These are phyloP conservation scores for Bimuria novae-zelandiae DNA, from an alignment of 2,329 filamentous ascomycete genomes.

Conservation along the genomic window DNA sequence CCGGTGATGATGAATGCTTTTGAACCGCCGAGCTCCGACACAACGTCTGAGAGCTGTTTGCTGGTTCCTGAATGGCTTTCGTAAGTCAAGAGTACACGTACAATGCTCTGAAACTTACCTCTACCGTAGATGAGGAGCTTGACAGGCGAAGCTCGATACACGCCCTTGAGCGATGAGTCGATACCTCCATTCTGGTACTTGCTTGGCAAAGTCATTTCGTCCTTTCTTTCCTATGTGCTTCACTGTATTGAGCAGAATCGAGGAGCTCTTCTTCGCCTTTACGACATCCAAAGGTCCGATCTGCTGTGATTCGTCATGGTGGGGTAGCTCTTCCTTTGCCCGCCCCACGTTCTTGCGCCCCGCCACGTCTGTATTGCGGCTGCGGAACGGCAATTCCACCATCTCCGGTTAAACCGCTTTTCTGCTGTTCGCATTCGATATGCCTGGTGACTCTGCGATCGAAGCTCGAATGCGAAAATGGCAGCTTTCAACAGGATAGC, in stretches of 20 bases:
- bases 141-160: conserved; percentile 43
- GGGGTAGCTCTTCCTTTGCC: conserved; percentile 28
- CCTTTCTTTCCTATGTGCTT: background rate
- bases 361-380: conserved; percentile 29
- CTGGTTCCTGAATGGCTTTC: conserved; percentile 32
- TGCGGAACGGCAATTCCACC: conserved; percentile 29
- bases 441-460: conserved; percentile 10
- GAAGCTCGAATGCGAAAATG: conserved; percentile 20
- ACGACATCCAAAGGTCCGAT: background rate
- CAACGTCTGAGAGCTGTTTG: conserved; percentile 36
- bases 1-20: conserved; percentile 63
- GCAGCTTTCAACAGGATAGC: conserved; percentile 35
- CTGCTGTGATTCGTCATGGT: conserved; percentile 31
- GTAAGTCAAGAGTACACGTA: background rate
- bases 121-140: conserved; percentile 46
- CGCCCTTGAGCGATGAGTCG: conserved; percentile 38
- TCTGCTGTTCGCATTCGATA: conserved; percentile 5
- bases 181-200: conserved; percentile 42
- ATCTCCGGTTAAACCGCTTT: conserved; percentile 5
- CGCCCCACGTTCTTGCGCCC: conserved; percentile 40
- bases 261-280: conserved; percentile 4
- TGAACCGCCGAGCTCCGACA: conserved; percentile 42
- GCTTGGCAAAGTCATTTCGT: conserved; percentile 38
- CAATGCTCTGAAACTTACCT: conserved; percentile 19
- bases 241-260: background rate